Percentiles rank a stretch among this genome's conserved stretches.
Evolutionary conservation across 371 early-diverging fungal genomes (phyloP).

Genomic region (Syncephalastrum racemosum): DNA sequence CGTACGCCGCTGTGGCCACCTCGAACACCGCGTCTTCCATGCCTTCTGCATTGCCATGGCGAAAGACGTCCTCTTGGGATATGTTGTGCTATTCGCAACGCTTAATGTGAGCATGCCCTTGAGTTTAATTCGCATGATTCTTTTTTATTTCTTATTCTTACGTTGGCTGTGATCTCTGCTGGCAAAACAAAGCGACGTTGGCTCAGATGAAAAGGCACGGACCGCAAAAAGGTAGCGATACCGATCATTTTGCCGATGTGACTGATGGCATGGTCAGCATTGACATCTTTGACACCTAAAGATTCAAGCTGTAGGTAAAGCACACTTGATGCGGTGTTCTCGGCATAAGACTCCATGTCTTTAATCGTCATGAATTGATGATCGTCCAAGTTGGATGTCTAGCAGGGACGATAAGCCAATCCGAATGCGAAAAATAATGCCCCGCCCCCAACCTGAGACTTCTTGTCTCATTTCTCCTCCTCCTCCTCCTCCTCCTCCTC

Average conservation of each 20-base stretch:
- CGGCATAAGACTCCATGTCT: slow-evolving; percentile 86
- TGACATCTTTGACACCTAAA: slow-evolving; percentile 75
- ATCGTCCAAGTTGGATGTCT: slow-evolving; percentile 66
- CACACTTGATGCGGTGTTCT: slow-evolving; percentile 82
- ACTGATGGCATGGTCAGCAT: slow-evolving; percentile 89
- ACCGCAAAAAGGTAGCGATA: slow-evolving; percentile 73
- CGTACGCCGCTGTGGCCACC: slow-evolving; percentile 79
- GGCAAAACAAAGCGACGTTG: slow-evolving; percentile 70
- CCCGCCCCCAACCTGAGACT: too few relatives aligned
- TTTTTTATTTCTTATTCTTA: slow-evolving; percentile 22
- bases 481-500: too few relatives aligned
- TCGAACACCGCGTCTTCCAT: slow-evolving; percentile 77
- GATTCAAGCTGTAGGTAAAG: slow-evolving; percentile 89
- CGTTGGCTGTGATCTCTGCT: slow-evolving; percentile 77
- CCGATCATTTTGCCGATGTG: slow-evolving; percentile 90
- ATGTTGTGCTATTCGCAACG: slow-evolving; percentile 59
- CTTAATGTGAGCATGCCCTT: background rate
- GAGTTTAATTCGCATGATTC: background rate
- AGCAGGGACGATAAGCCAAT: slow-evolving; percentile 6
- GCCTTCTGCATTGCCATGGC: slow-evolving; percentile 58
- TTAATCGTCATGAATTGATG: slow-evolving; percentile 69
- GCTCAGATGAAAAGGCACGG: slow-evolving; percentile 67
- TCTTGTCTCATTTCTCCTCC: too few relatives aligned
- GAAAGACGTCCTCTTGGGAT: slow-evolving; percentile 72
- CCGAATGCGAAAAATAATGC: background rate